Evolutionary conservation across 805 yeast species (phyloP), one percentile per base, ranked within the genome.

Genomic region (Nematodospora valgi): DNA sequence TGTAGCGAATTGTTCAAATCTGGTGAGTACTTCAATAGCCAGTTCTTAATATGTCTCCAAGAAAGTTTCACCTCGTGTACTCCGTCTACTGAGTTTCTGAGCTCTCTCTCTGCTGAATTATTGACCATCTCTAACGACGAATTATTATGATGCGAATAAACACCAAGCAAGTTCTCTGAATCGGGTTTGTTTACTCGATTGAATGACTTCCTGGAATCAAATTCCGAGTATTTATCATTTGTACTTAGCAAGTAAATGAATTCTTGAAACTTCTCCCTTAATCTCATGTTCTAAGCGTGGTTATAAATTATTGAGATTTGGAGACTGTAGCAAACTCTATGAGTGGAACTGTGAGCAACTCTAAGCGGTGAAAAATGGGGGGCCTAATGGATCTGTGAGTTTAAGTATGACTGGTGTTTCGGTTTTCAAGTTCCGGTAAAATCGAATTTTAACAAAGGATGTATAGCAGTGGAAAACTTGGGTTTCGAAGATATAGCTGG

Each of bases 11-110:
- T 89, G 40, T 72, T 74, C 38, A 93, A 66, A 59, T 91, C 98
- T 1, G 93, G 85, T 45, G 81, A 82, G 58, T 86, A 74, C 37
- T 77, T 76, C 23, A 75, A 71, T 13, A 91, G 67, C 96, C 97
- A 91, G 13, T 77, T 68, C 46, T 86, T 91, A 39, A 91, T 79
- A 50, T 89, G 89, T 43, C 84, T 74, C 98, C 98, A 91, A 9
- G 96, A 84, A 15, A 80, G 74, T 23, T 82, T 68, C 2, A 75
- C 68, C 43, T 89, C 86, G 35, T 91, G 79, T 17, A 84, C 81
- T 31, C 94, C 95, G 28, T 78, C 83, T 12, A 55, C 60, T 49
- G 17, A 35, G 22, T 54, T 56, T 10, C 51, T 52, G 13, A 54
- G 37, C 46, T 18, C 36, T 15, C 2, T 39, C 35, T 23, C 22